phyloP scores from a whole-genome alignment of 805 yeast species.

The Kockiozyma suomiensis region DNA sequence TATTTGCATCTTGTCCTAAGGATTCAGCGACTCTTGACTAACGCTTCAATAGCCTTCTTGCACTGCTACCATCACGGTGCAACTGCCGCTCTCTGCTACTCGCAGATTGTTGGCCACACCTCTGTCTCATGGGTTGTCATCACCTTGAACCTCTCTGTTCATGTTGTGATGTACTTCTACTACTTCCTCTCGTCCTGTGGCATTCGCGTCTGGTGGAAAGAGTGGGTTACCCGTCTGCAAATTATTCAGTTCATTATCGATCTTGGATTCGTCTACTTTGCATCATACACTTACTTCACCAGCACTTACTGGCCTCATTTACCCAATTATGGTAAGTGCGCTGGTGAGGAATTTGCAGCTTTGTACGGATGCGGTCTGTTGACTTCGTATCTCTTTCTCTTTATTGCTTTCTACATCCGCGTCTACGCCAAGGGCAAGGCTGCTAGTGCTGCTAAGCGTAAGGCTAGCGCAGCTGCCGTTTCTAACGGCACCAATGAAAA shows the following conservation, averaged over 20 bases:
- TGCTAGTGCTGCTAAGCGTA: constrained; percentile 31
- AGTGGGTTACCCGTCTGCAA: constrained; percentile 97
- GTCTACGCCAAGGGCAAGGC: constrained; percentile 60
- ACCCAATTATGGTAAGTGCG: constrained; percentile 83
- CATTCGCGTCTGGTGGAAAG: constrained; percentile 98
- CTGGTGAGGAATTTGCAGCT: constrained; percentile 93
- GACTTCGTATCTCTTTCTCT: constrained; percentile 83
- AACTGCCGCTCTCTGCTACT: constrained; percentile 90
- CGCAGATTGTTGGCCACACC: constrained; percentile 87
- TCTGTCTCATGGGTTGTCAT: constrained; percentile 96
- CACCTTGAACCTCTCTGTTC: constrained; percentile 83
- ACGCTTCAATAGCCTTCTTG: constrained; percentile 55
- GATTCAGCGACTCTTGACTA: not conserved
- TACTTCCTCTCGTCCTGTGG: constrained; percentile 92
- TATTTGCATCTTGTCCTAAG: not conserved
- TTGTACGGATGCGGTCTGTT: constrained; percentile 85
- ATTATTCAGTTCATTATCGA: constrained; percentile 91
- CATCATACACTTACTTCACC: constrained; percentile 89
- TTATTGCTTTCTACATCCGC: constrained; percentile 88
- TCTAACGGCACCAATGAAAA: not conserved
- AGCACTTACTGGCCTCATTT: constrained; percentile 62
- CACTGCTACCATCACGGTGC: constrained; percentile 99
- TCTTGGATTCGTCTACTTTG: constrained; percentile 87
- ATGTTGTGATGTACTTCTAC: constrained; percentile 97
- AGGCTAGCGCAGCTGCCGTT: constrained; percentile 9